Evolutionary conservation across 345 rosid genomes (phyloP).

Genomic region (Salix udensis): DNA sequence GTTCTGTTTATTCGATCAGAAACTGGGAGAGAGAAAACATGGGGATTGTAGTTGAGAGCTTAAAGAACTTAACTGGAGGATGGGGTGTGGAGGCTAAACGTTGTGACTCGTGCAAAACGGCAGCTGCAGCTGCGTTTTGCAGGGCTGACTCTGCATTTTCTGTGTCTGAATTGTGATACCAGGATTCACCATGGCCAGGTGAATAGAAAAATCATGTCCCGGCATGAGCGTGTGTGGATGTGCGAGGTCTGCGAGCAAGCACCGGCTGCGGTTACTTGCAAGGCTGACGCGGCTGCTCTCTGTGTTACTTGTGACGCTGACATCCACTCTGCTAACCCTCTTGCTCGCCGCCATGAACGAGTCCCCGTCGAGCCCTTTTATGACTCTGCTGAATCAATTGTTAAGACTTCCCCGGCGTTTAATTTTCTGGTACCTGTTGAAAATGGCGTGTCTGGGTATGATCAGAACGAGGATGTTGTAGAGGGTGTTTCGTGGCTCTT

Average conservation of each 20-base stretch:
- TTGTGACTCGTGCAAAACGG: slow-evolving; percentile 38
- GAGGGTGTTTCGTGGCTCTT: slow-evolving; percentile 24
- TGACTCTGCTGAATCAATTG: slow-evolving; percentile 19
- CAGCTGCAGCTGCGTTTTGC: slow-evolving; percentile 33
- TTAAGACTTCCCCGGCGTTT: slow-evolving; percentile 14
- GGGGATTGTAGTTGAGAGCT: slow-evolving; percentile 12
- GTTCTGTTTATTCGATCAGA: not conserved
- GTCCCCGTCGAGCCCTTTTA: slow-evolving; percentile 38
- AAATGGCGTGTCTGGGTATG: not conserved
- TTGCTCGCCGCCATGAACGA: slow-evolving; percentile 39
- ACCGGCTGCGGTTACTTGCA: slow-evolving; percentile 42
- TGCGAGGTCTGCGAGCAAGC: slow-evolving; percentile 48
- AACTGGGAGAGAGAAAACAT: not conserved
- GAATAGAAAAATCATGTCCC: slow-evolving; percentile 6
- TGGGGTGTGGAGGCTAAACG: slow-evolving; percentile 24
- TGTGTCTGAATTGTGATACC: slow-evolving; percentile 36
- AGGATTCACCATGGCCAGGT: slow-evolving; percentile 24
- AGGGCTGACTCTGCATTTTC: slow-evolving; percentile 32
- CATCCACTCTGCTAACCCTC: slow-evolving; percentile 46
- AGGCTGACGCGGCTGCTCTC: slow-evolving; percentile 44
- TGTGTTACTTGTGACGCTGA: slow-evolving; percentile 41
- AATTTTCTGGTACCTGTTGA: slow-evolving; percentile 9
- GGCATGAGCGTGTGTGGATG: slow-evolving; percentile 38
- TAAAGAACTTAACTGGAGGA: slow-evolving; percentile 15
- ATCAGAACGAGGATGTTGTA: slow-evolving; percentile 8